Conservation (phyloP, 2,329 filamentous ascomycete species). For the Ceratocystis variospora region DNA sequence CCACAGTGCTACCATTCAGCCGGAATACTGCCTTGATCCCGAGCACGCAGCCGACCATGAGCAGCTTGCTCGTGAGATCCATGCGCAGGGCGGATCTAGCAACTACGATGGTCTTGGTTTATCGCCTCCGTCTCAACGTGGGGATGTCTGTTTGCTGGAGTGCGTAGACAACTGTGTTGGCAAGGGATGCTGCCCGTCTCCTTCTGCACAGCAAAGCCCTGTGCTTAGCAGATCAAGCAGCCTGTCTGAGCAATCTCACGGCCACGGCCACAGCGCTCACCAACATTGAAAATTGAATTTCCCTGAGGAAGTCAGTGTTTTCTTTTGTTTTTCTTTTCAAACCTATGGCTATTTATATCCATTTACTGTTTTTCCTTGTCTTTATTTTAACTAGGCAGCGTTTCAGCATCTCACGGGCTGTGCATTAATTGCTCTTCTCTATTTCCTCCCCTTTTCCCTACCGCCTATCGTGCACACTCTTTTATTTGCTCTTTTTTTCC, state of each 20-base stretch:
- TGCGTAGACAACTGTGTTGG: slow-evolving; percentile 37
- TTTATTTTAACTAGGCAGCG: not conserved
- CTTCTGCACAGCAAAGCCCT: slow-evolving; percentile 12
- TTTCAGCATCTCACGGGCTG: not conserved
- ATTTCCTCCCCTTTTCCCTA: not conserved
- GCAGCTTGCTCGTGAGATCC: slow-evolving; percentile 27
- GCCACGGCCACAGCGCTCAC: slow-evolving; percentile 11
- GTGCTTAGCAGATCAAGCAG: slow-evolving; percentile 16
- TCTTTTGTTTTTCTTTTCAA: not conserved
- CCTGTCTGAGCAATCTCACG: slow-evolving; percentile 9
- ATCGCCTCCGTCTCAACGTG: slow-evolving; percentile 25
- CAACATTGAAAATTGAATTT: slow-evolving; percentile 6
- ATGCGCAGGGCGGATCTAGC: slow-evolving; percentile 27
- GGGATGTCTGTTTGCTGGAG: slow-evolving; percentile 36
- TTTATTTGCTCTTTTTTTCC: not conserved
- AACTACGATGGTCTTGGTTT: slow-evolving; percentile 23
- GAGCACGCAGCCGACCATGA: slow-evolving; percentile 31
- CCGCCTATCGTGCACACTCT: not conserved
- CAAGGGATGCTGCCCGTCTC: slow-evolving; percentile 32
- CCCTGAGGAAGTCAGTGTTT: not conserved
- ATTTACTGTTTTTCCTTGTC: not conserved
- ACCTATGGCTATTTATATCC: not conserved
- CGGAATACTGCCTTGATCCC: slow-evolving; percentile 58
- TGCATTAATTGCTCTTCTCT: not conserved
- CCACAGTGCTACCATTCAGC: slow-evolving; percentile 93